Conservation (phyloP, 139 green algal genomes). For the Closterium sp. region DNA sequence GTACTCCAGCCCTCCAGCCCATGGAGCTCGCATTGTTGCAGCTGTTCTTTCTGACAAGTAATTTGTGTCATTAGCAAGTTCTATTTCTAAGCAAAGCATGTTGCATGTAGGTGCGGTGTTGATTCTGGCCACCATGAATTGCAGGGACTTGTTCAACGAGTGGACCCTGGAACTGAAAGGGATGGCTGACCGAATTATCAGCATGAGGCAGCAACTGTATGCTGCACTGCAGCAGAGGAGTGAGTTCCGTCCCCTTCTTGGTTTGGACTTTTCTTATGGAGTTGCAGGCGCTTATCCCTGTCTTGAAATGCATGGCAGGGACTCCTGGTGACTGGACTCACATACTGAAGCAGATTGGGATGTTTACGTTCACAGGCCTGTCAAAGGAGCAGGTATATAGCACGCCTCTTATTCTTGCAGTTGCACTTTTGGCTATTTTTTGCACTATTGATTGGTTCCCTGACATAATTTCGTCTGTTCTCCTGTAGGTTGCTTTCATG, state of each 20-base stretch:
- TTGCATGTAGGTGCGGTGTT: neutral
- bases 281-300: neutral
- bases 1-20: slow-evolving; percentile 59
- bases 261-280: neutral
- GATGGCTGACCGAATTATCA: slow-evolving; percentile 90
- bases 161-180: slow-evolving; percentile 77
- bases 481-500: slow-evolving; percentile 87
- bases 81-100: neutral
- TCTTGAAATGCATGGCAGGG: neutral
- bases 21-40: slow-evolving; percentile 54
- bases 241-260: neutral
- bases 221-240: slow-evolving; percentile 38
- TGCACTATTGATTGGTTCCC: no score
- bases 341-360: slow-evolving; percentile 90
- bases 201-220: slow-evolving; percentile 66
- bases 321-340: slow-evolving; percentile 79
- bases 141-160: slow-evolving; percentile 68
- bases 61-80: neutral
- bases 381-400: slow-evolving; percentile 48
- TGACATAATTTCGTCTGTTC: neutral
- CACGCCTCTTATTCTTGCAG: neutral
- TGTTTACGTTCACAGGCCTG: slow-evolving; percentile 95
- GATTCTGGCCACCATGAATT: neutral
- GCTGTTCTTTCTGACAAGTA: slow-evolving; percentile 51
- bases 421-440: neutral